phyloP scores from a whole-genome alignment of 2,329 filamentous ascomycete species.

The Aspergillus felis region DNA sequence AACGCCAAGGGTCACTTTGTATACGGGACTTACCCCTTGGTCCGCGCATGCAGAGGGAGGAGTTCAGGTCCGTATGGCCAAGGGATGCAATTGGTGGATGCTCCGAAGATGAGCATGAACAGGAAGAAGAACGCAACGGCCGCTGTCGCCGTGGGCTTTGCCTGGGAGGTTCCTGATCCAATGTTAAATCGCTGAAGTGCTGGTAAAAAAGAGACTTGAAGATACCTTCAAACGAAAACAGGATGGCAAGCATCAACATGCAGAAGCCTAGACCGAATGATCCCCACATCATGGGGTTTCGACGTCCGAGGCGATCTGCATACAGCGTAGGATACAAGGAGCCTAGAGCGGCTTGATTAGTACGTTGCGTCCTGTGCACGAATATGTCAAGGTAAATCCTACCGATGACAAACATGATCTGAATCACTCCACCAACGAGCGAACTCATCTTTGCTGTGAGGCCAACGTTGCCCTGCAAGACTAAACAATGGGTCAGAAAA shows the following conservation, averaged over 20 bases:
- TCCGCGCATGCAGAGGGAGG: slow-evolving; percentile 47
- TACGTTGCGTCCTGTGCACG: neutral
- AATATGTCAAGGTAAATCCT: neutral
- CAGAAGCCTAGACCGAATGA: slow-evolving; percentile 34
- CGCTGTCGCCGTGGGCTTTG: slow-evolving; percentile 42
- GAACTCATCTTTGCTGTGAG: slow-evolving; percentile 42
- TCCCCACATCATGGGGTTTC: slow-evolving; percentile 36
- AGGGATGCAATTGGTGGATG: slow-evolving; percentile 46
- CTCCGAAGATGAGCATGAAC: slow-evolving; percentile 43
- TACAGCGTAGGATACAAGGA: slow-evolving; percentile 45
- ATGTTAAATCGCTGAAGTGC: neutral
- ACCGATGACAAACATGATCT: slow-evolving; percentile 29
- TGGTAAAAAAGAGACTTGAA: neutral
- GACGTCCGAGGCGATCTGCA: slow-evolving; percentile 40
- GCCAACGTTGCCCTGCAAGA: slow-evolving; percentile 46
- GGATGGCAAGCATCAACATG: slow-evolving; percentile 40
- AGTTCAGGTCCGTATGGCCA: slow-evolving; percentile 52
- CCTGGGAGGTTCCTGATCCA: slow-evolving; percentile 22
- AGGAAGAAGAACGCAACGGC: slow-evolving; percentile 50
- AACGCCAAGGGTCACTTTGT: too few species aligned
- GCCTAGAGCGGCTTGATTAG: slow-evolving; percentile 21
- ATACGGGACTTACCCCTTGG: slow-evolving; percentile 41
- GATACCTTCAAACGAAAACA: slow-evolving; percentile 42
- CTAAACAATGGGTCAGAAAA: slow-evolving; percentile 12
- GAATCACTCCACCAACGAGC: slow-evolving; percentile 45